phyloP scores from a whole-genome alignment of 495 filamentous ascomycete species.

The Choiromyces venosus region DNA sequence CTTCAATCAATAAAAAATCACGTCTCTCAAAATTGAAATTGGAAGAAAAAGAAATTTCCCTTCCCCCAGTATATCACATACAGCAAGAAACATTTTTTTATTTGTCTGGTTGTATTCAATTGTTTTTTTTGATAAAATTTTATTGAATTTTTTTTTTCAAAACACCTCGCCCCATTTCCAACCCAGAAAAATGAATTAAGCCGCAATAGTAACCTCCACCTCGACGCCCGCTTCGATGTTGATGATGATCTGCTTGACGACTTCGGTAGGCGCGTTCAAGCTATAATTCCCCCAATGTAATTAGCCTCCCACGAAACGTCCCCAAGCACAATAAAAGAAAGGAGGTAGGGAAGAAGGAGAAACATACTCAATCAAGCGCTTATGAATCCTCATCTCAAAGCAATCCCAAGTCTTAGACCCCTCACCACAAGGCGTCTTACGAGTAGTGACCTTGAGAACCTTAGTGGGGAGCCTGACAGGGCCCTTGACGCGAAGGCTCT shows the following conservation, averaged over 20 bases:
- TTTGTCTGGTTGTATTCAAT: not conserved
- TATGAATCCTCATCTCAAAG: conserved; percentile 99
- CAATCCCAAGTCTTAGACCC: conserved; percentile 99
- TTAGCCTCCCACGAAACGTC: not conserved
- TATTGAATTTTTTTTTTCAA: not conserved
- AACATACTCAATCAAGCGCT: conserved; percentile 88
- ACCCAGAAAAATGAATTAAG: conserved; percentile 57
- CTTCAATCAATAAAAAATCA: not conserved
- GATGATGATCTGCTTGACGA: conserved; percentile 99
- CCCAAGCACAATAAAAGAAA: not conserved
- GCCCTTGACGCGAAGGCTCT: conserved; percentile 97
- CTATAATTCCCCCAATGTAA: conserved; percentile 45
- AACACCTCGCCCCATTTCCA: conserved; percentile 4
- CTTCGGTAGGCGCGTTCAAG: conserved; percentile 94
- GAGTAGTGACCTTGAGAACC: conserved; percentile 89
- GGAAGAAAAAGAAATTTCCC: not conserved
- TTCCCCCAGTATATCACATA: no score
- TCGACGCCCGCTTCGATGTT: conserved; percentile 99
- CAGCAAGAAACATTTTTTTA: not conserved
- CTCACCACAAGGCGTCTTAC: conserved; percentile 97
- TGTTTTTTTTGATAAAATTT: not conserved
- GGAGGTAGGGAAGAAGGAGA: not conserved
- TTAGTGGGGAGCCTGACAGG: conserved; percentile 98
- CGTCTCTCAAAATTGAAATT: not conserved
- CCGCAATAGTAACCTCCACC: conserved; percentile 99